Evolutionary conservation across 2,329 filamentous ascomycete species (phyloP).

Genomic region (Phialophora chinensis): DNA sequence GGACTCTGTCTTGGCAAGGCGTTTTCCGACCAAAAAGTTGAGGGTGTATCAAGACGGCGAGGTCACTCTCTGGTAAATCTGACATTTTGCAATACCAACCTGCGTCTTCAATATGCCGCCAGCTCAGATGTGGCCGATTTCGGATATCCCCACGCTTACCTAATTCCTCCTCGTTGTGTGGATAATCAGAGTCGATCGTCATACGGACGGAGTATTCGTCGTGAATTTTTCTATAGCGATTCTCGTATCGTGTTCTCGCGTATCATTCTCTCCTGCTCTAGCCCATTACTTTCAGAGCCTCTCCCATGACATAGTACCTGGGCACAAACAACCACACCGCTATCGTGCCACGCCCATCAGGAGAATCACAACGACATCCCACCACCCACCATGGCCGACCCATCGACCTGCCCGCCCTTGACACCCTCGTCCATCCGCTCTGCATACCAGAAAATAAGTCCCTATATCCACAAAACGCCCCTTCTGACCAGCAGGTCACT

Average conservation of each 20-base stretch:
- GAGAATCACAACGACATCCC: no score
- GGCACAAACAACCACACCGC: no score
- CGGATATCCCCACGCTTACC: constrained; percentile 8
- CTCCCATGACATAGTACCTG: no score
- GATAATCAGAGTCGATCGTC: no score
- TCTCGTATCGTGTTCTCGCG: no score
- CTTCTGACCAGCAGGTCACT: constrained; percentile 80
- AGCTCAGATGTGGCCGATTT: not conserved
- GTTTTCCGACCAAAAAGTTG: constrained; percentile 30
- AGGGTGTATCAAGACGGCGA: constrained; percentile 24
- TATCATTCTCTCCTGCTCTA: no score
- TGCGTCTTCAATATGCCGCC: not conserved
- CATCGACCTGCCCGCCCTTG: constrained; percentile 63
- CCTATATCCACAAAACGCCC: constrained; percentile 81
- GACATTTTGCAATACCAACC: constrained; percentile 25
- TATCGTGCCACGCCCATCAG: no score
- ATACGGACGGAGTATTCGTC: no score
- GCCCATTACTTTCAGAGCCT: no score
- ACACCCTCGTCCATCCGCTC: constrained; percentile 72
- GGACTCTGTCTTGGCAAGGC: constrained; percentile 25
- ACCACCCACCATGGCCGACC: constrained; percentile 50
- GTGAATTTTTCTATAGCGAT: no score
- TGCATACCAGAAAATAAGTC: constrained; percentile 75
- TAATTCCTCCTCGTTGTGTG: not conserved
- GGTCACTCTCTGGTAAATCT: constrained; percentile 10